Base-by-base conservation (phyloP, 2,329 filamentous ascomycete genomes). In the Cladosporium velox region DNA sequence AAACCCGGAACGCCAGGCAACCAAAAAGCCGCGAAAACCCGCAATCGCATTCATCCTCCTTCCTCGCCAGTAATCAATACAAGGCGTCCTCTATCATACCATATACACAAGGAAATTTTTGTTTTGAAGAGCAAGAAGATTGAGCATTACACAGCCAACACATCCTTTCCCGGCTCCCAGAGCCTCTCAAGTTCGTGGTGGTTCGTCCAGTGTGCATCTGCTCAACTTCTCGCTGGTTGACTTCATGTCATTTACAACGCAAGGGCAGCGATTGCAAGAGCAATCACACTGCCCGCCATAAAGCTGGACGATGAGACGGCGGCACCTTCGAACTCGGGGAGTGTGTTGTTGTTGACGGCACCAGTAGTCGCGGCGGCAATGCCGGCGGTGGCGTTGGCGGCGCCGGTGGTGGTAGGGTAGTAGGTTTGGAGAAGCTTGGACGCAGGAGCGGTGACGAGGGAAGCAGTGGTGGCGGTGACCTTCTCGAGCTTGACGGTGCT, bases 271-370 rank as follows among this genome's bases (percentile, higher is more conserved):
- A 64, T 21, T 7, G 61, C 61, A 4, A 64, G 61, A 35, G 61
- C 61, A 18, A 64, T 41, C n/a, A 57, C 61, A 18, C 61, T 64
- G 34, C 51, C 51, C 4, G 49, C 61, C 8, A 64, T 54, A 35
- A 64, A 57, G 51, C 51, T 57, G 26, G 61, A 57, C 1, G 61
- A 55, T 14, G 61, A 64, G 4, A 32, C 60, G 26, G 61, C 61
- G 24, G 61, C 61, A n/a, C 61, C 61, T 28, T 64, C 61, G 51
- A 57, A 64, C n/a, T 55, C 51, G 34, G 61, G 51, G 10, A 64
- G 51, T 10, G 61, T 64, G 61, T 64, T 64, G 61, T 64, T 64
- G 61, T 35, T 24, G 15, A 32, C 24, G 35, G 32, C 21, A 10
- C 49, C 61, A 6, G 49, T 41, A 26, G 51, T 64, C 21, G 61